Evolutionary conservation across 2,329 filamentous ascomycete genomes (phyloP).

Genomic region (Cladobotryum protrusum): DNA sequence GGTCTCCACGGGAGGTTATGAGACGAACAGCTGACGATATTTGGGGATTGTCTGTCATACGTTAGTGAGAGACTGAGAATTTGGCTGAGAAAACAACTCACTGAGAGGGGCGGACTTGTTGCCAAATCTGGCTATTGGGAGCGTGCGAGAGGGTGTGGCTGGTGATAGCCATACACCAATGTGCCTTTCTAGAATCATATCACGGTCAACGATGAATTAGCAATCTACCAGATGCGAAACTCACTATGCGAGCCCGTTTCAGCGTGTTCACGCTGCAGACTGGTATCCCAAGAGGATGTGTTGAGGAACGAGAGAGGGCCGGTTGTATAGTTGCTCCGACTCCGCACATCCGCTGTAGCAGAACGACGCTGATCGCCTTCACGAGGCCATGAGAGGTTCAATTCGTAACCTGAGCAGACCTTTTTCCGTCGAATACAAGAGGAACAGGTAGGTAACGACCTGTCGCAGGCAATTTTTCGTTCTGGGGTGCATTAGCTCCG

Average conservation of each 20-base stretch:
- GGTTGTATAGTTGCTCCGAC: not conserved
- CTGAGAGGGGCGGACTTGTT: not conserved
- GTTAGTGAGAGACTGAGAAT: not conserved
- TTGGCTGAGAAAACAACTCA: not conserved
- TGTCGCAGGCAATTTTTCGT: constrained; percentile 10
- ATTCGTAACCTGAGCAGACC: constrained; percentile 7
- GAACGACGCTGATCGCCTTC: constrained; percentile 4
- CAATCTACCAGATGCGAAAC: not conserved
- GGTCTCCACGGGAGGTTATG: constrained; percentile 8
- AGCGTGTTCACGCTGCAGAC: constrained; percentile 2
- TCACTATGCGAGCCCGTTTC: not conserved
- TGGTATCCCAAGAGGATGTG: constrained; percentile 1
- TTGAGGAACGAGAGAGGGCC: constrained; percentile 3
- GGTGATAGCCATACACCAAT: constrained; percentile 1
- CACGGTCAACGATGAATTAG: not conserved
- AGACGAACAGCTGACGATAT: constrained; percentile 8
- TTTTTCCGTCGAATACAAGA: constrained; percentile 7
- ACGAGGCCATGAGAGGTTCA: constrained; percentile 10
- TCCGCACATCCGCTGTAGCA: not conserved
- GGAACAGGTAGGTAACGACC: constrained; percentile 4
- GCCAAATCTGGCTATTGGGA: constrained; percentile 5
- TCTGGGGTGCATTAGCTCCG: not conserved
- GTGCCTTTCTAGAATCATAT: not conserved
- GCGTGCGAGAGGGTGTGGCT: not conserved
- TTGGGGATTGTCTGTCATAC: not conserved